Evolutionary conservation across 352 stramenopile species (phyloP).

Genomic region (Globisporangium nodosum): DNA sequence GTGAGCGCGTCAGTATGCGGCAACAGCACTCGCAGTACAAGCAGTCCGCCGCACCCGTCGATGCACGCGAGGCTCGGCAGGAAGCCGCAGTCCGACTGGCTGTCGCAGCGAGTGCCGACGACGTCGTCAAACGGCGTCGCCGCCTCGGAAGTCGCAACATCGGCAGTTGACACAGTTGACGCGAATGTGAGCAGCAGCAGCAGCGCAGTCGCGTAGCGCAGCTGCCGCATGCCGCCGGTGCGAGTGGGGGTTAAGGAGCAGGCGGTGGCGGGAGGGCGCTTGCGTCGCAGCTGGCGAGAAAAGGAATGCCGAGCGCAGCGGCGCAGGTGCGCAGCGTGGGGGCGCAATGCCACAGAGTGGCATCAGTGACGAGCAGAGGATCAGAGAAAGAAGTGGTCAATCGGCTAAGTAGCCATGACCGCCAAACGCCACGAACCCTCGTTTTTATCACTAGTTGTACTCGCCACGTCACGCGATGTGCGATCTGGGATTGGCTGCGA

Average conservation of each 20-base stretch:
- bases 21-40: not conserved
- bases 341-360: too few relatives aligned
- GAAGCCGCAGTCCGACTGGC: constrained; percentile 63
- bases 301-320: not conserved
- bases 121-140: constrained; percentile 24
- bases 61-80: constrained; percentile 69
- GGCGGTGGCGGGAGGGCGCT: not conserved
- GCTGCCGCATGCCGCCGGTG: not conserved
- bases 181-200: not conserved
- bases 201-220: not conserved
- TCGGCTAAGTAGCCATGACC: too few relatives aligned
- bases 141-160: not conserved
- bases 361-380: too few relatives aligned
- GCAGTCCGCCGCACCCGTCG: constrained; percentile 26
- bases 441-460: too few relatives aligned
- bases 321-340: too few relatives aligned
- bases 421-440: too few relatives aligned
- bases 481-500: too few relatives aligned
- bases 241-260: too few relatives aligned
- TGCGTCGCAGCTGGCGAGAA: not conserved
- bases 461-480: too few relatives aligned
- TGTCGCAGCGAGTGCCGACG: constrained; percentile 38
- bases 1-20: not conserved
- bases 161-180: not conserved
- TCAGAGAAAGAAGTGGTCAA: too few relatives aligned